Evolutionary conservation across 2,329 filamentous ascomycete species (phyloP), one percentile per base, ranked within the genome.

Genomic region (Cadophora sp.): DNA sequence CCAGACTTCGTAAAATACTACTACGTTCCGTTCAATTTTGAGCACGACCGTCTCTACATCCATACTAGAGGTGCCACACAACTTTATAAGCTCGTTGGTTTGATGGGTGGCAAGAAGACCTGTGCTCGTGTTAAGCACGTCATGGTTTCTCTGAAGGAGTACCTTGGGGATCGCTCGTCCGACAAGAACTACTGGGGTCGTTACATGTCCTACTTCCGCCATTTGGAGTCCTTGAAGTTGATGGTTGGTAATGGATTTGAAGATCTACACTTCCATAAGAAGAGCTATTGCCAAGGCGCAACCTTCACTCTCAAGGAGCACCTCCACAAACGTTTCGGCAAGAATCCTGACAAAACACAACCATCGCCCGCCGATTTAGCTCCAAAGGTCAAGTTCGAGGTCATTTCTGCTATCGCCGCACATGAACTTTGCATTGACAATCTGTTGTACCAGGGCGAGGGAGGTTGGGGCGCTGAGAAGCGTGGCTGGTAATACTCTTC

Each of bases 21-120:
- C 31, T 63, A 24, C 26, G 19, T 56, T 34, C 48, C 50, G 12
- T 66, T 73, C 48, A 69, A 73, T 56, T 73, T 67, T 31, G 43
- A 59, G 2, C 58, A 27, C 22, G 70, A 72, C 31, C 60, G 61
- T 16, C 48, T 74, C 11, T 68, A 71, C 62, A 27, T 74, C 14
- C 62, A 65, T 37, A 65, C 58, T 29, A 12, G 19, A 3, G 65
- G 63, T 19, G 14, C 51, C 31, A 59, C 26, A 31, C 40, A 68
- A 27, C 58, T 73, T 24, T 22, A 19, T 19, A 40, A 46, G 1
- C 37, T 68, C 8, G 40, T 65, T 34, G 19, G 37, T 1, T 19
- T 56, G 9, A 34, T 71, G 27, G 22, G 12, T 9, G 7, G 43
- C 43, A 48, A 11, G 3, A 6, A 46, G n/a, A 67, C 68, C 12